A percentile compares a stretch with the other conserved stretches of the same genome.
These are phyloP conservation scores for Paraglomus brasilianum DNA, from an alignment of 192 early-diverging fungal genomes.

Conservation along the genomic window DNA sequence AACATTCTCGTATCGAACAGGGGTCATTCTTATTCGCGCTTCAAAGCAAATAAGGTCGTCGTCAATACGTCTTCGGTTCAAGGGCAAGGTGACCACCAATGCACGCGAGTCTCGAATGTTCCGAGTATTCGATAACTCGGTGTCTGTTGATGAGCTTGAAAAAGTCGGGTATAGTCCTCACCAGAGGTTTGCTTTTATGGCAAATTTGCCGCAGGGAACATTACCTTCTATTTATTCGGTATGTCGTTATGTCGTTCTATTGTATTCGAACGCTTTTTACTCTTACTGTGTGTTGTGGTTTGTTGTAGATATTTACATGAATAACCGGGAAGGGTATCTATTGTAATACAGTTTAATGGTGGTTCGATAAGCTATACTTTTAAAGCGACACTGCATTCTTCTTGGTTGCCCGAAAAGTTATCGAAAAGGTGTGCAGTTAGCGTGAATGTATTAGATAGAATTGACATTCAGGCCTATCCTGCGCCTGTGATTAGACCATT, in stretches of 20 bases:
- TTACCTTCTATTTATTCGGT: background rate
- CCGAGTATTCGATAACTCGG: too few relatives aligned
- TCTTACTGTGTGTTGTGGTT: background rate
- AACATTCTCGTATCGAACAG: background rate
- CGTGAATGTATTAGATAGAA: conserved; percentile 11
- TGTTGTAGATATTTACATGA: too few relatives aligned
- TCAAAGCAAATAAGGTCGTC: background rate
- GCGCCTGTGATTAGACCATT: conserved; percentile 15
- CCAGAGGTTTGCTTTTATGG: background rate
- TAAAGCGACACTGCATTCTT: conserved; percentile 9
- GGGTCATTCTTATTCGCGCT: background rate
- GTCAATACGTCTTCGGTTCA: background rate
- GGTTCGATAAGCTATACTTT: background rate
- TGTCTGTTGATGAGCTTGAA: background rate
- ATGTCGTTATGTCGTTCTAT: background rate
- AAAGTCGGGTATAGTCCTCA: background rate
- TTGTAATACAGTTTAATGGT: background rate
- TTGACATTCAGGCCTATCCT: background rate
- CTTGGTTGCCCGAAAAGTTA: background rate
- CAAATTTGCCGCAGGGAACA: background rate
- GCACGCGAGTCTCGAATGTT: background rate
- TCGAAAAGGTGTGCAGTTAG: background rate
- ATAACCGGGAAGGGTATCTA: too few relatives aligned
- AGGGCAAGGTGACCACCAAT: background rate
- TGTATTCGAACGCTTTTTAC: background rate